A percentile compares a stretch with the other conserved stretches of the same genome.
phyloP scores from a whole-genome alignment of 2,329 filamentous ascomycete species.

The Penicillium sp. region DNA sequence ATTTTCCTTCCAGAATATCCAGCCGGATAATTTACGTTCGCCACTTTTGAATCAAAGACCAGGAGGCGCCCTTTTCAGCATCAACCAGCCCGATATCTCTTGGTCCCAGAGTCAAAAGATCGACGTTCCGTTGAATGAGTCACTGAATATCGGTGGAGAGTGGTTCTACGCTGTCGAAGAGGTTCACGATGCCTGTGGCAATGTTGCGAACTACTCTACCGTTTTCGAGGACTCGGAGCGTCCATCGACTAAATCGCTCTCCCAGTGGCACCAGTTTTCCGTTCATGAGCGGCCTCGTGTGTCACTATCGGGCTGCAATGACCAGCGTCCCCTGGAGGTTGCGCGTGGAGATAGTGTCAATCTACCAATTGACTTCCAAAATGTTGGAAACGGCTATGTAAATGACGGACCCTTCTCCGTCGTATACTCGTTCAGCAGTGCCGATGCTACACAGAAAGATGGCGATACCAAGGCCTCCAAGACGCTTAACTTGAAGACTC shows the following conservation, averaged over 20 bases:
- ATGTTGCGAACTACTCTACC: constrained; percentile 69
- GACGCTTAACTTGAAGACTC: constrained; percentile 53
- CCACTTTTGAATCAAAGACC: constrained; percentile 65
- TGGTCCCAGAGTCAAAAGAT: constrained; percentile 79
- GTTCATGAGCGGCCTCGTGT: constrained; percentile 84
- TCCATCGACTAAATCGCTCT: constrained; percentile 57
- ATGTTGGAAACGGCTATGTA: constrained; percentile 57
- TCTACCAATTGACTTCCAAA: constrained; percentile 70
- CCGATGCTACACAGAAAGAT: constrained; percentile 66
- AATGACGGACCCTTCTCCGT: constrained; percentile 68
- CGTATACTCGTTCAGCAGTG: constrained; percentile 77
- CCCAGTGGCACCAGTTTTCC: constrained; percentile 72
- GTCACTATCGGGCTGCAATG: constrained; percentile 70
- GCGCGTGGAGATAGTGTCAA: constrained; percentile 68
- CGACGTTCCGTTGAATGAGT: constrained; percentile 83
- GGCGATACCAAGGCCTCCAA: constrained; percentile 58
- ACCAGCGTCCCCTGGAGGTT: constrained; percentile 76
- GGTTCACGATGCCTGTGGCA: constrained; percentile 86
- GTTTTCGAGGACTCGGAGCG: constrained; percentile 66
- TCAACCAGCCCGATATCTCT: constrained; percentile 56
- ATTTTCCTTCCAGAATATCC: constrained; percentile 88
- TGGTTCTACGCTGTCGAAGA: constrained; percentile 93
- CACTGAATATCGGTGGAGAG: constrained; percentile 71
- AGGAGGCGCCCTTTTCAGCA: constrained; percentile 57
- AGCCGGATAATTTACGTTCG: constrained; percentile 80